Evolutionary conservation across 768 basidiomycete genomes (phyloP).

Genomic region (Chalciporus pseudorubinellus): DNA sequence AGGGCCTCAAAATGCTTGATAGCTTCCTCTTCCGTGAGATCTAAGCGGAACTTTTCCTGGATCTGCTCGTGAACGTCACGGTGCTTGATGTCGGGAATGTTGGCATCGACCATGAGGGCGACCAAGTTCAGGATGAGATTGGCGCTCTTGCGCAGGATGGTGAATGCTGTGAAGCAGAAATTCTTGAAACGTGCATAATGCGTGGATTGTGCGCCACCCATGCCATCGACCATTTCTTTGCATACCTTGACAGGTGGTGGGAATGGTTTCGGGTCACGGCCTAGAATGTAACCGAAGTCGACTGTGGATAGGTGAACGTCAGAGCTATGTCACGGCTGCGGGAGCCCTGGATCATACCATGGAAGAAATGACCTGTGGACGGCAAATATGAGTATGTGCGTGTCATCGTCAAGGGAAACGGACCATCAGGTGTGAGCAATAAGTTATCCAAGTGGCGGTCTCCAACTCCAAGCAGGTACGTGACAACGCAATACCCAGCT

Average conservation of each 20-base stretch:
- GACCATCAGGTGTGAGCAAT: slow-evolving; percentile 87
- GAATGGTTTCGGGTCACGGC: slow-evolving; percentile 95
- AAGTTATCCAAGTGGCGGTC: slow-evolving; percentile 97
- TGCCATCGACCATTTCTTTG: slow-evolving; percentile 99
- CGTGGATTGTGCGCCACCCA: slow-evolving; percentile 96
- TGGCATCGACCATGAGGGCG: slow-evolving; percentile 95
- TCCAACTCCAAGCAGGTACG: slow-evolving; percentile 93
- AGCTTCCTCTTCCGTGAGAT: slow-evolving; percentile 94
- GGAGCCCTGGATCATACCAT: slow-evolving; percentile 53
- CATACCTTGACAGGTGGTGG: slow-evolving; percentile 98
- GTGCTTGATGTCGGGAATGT: slow-evolving; percentile 96
- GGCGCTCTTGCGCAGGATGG: slow-evolving; percentile 92
- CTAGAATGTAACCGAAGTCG: slow-evolving; percentile 97
- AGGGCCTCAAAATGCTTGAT: slow-evolving; percentile 95
- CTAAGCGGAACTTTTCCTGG: slow-evolving; percentile 94
- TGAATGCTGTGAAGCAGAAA: slow-evolving; percentile 97
- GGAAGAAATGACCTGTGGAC: slow-evolving; percentile 84
- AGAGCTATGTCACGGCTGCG: not conserved
- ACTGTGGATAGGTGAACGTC: slow-evolving; percentile 46
- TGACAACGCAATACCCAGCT: slow-evolving; percentile 99
- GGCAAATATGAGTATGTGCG: not conserved
- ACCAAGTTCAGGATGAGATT: slow-evolving; percentile 97
- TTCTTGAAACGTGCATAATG: slow-evolving; percentile 96
- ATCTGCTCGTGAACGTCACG: slow-evolving; percentile 86
- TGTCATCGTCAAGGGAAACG: slow-evolving; percentile 13